Conservation (phyloP, 2,329 filamentous ascomycete genomes). For the Fusarium sp. region DNA sequence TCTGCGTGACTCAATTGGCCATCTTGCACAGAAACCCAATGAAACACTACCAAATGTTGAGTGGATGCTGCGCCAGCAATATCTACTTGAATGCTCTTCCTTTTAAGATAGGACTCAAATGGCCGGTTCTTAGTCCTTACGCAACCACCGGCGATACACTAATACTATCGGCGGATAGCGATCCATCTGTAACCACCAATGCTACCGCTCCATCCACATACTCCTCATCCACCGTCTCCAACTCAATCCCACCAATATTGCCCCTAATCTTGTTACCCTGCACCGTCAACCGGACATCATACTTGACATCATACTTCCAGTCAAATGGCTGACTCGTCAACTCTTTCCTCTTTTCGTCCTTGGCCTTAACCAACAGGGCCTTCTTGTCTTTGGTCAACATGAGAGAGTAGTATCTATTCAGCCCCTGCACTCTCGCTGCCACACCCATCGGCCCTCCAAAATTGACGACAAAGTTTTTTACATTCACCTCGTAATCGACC, state of each 20-base stretch:
- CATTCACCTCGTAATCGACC: background rate
- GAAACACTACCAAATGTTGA: too few species aligned
- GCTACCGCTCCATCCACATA: background rate
- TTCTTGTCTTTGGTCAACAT: conserved; percentile 5
- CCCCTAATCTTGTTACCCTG: background rate
- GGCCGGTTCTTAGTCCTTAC: background rate
- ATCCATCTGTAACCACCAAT: background rate
- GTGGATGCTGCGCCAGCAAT: too few species aligned
- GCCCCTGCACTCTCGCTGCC: conserved; percentile 4
- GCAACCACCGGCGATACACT: background rate
- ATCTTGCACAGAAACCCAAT: too few species aligned
- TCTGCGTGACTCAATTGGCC: too few species aligned
- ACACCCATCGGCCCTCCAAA: conserved; percentile 8
- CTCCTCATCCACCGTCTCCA: conserved; percentile 1
- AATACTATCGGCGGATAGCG: background rate
- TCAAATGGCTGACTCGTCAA: background rate
- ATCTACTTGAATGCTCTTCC: too few species aligned
- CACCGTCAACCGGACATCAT: background rate
- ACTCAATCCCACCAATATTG: background rate
- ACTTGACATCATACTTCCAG: conserved; percentile 4
- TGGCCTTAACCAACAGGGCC: background rate
- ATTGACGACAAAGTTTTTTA: background rate
- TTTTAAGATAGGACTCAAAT: too few species aligned
- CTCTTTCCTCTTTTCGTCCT: conserved; percentile 7
- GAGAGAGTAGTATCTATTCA: conserved; percentile 6